Percentiles rank a stretch among this genome's conserved stretches.
These are phyloP conservation scores for Luffa aegyptiaca DNA, from an alignment of 306 rosid species.

Conservation along the genomic window DNA sequence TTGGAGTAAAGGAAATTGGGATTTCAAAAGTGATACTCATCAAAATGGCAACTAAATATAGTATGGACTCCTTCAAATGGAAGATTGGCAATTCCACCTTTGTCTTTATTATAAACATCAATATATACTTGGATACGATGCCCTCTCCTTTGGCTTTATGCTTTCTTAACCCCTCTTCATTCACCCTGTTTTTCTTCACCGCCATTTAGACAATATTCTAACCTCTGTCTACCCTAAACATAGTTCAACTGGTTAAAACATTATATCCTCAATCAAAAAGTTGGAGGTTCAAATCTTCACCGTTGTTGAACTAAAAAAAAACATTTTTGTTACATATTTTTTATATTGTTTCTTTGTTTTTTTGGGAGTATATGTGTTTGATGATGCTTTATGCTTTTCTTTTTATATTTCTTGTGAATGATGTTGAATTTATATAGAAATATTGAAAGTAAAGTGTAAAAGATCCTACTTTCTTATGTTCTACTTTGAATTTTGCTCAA, in stretches of 20 bases:
- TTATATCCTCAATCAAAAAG: too few species aligned
- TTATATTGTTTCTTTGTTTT: not conserved
- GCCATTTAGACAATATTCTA: not conserved
- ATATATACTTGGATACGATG: not conserved
- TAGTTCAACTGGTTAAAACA: too few species aligned
- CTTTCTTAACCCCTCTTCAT: not conserved
- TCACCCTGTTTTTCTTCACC: not conserved
- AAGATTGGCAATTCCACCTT: not conserved
- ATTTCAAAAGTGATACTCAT: not conserved
- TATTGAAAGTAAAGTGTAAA: not conserved
- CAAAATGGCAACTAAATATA: not conserved
- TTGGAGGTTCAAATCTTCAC: too few species aligned
- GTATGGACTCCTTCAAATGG: not conserved
- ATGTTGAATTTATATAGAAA: not conserved
- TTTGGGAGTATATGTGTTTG: not conserved
- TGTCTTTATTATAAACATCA: not conserved
- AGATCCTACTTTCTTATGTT: not conserved
- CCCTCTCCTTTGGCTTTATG: not conserved
- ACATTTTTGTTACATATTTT: not conserved
- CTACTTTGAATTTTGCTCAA: not conserved
- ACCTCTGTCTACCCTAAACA: too few species aligned
- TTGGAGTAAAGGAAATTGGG: not conserved
- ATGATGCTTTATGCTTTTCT: not conserved
- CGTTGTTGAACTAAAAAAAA: too few species aligned
- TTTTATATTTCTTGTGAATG: not conserved